Percentiles rank a stretch among this genome's conserved stretches.
Conservation (phyloP, 2,329 filamentous ascomycete species). For the Microdochium bolleyi region DNA sequence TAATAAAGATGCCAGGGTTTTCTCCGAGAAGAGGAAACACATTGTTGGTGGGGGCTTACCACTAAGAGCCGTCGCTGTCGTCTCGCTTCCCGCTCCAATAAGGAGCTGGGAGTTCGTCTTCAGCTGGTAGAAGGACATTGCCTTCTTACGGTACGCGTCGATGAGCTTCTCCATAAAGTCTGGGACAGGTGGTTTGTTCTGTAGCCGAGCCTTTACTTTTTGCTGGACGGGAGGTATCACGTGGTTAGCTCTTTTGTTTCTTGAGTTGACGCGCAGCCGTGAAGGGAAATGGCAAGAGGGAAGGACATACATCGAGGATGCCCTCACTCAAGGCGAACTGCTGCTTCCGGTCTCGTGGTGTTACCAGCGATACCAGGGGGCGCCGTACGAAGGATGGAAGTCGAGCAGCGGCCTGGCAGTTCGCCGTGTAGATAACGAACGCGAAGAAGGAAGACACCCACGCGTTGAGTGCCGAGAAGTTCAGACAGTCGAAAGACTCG, state of each 20-base stretch:
- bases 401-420: background rate
- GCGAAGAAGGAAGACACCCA: background rate
- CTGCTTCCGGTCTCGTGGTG: background rate
- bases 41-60: slow-evolving; percentile 8
- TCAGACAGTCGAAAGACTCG: background rate
- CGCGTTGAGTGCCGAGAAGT: background rate
- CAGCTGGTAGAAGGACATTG: slow-evolving; percentile 12
- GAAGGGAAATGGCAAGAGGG: background rate
- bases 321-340: background rate
- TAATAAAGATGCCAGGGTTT: background rate
- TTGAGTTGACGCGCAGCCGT: no score
- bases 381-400: background rate
- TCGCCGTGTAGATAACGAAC: background rate
- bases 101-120: slow-evolving; percentile 17
- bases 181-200: background rate
- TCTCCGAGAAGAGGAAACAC: background rate
- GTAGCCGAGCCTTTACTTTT: background rate
- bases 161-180: background rate
- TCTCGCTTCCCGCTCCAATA: slow-evolving; percentile 40
- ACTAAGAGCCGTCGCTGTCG: slow-evolving; percentile 36
- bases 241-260: background rate
- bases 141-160: background rate
- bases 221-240: background rate
- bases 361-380: background rate
- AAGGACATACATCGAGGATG: background rate